Conservation (phyloP, 495 filamentous ascomycete genomes). For the Hyaloscypha hepaticicola region DNA sequence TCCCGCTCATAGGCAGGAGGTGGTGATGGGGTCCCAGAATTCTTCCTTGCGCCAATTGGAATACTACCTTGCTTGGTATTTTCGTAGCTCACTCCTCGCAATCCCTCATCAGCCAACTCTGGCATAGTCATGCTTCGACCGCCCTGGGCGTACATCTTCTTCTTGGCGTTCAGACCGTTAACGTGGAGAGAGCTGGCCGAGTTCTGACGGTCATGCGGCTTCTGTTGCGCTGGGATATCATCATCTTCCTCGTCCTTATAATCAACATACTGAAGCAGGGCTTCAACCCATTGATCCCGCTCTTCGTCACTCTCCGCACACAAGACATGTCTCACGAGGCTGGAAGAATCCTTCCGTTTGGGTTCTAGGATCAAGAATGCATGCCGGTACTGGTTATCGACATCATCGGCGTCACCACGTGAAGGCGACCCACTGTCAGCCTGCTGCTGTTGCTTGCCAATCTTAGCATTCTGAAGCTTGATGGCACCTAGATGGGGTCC, state of each 20-base stretch:
- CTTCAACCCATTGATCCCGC: slow-evolving; percentile 90
- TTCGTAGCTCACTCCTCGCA: slow-evolving; percentile 85
- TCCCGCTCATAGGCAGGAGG: slow-evolving; percentile 36
- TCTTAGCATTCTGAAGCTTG: slow-evolving; percentile 86
- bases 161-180: slow-evolving; percentile 45
- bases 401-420: slow-evolving; percentile 60
- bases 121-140: slow-evolving; percentile 29
- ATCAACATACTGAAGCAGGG: slow-evolving; percentile 88
- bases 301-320: slow-evolving; percentile 94
- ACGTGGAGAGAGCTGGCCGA: slow-evolving; percentile 35
- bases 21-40: slow-evolving; percentile 31
- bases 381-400: slow-evolving; percentile 93
- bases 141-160: slow-evolving; percentile 45
- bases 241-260: slow-evolving; percentile 60
- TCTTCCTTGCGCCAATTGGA: slow-evolving; percentile 36
- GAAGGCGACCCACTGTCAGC: slow-evolving; percentile 59
- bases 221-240: slow-evolving; percentile 32
- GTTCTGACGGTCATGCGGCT: slow-evolving; percentile 34
- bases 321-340: slow-evolving; percentile 87
- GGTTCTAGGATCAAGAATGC: slow-evolving; percentile 93
- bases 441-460: slow-evolving; percentile 73
- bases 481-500: slow-evolving; percentile 90
- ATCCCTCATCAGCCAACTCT: slow-evolving; percentile 41
- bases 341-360: slow-evolving; percentile 92
- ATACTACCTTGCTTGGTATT: slow-evolving; percentile 66